A percentile compares a stretch with the other conserved stretches of the same genome.
These are phyloP conservation scores for Nematocida ausubeli DNA, from an alignment of 371 early-diverging fungal genomes.

Conservation along the genomic window DNA sequence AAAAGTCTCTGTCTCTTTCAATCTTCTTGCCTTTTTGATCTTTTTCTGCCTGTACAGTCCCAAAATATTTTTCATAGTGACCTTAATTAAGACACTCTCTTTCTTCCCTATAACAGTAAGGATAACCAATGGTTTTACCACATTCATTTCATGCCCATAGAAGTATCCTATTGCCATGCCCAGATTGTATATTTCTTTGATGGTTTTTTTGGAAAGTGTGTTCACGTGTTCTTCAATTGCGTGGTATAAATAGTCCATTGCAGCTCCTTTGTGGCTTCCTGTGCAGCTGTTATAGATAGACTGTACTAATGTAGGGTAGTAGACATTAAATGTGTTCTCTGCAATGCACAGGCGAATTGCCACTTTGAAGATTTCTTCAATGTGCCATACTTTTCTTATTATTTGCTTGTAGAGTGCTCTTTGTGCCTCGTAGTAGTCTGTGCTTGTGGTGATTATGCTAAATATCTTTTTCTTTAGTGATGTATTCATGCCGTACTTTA, in stretches of 20 bases:
- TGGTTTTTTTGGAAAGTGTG: neutral
- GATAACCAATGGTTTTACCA: neutral
- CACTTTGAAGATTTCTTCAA: slow-evolving; percentile 34
- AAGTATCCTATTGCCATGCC: neutral
- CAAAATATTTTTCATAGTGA: slow-evolving; percentile 25
- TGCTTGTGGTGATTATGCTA: slow-evolving; percentile 21
- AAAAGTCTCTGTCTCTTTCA: neutral
- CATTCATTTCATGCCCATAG: slow-evolving; percentile 1
- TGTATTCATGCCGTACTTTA: slow-evolving; percentile 52
- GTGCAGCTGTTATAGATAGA: slow-evolving; percentile 34
- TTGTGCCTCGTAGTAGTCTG: slow-evolving; percentile 43
- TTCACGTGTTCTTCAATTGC: slow-evolving; percentile 15
- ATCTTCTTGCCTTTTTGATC: neutral
- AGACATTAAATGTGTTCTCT: slow-evolving; percentile 26
- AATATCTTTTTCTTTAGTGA: slow-evolving; percentile 48
- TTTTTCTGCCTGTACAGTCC: neutral
- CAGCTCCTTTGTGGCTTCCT: slow-evolving; percentile 24
- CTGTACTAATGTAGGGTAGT: slow-evolving; percentile 29
- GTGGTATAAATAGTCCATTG: slow-evolving; percentile 37
- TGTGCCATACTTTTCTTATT: slow-evolving; percentile 42
- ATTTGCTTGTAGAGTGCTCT: slow-evolving; percentile 45
- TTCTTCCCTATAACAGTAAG: slow-evolving; percentile 6
- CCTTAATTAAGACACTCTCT: neutral
- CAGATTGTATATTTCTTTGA: slow-evolving; percentile 52
- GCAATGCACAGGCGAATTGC: slow-evolving; percentile 28